Evolutionary conservation across 129 eudicot species (phyloP), one percentile per base, ranked within the genome.

Genomic region (Ambrosia trifida): DNA sequence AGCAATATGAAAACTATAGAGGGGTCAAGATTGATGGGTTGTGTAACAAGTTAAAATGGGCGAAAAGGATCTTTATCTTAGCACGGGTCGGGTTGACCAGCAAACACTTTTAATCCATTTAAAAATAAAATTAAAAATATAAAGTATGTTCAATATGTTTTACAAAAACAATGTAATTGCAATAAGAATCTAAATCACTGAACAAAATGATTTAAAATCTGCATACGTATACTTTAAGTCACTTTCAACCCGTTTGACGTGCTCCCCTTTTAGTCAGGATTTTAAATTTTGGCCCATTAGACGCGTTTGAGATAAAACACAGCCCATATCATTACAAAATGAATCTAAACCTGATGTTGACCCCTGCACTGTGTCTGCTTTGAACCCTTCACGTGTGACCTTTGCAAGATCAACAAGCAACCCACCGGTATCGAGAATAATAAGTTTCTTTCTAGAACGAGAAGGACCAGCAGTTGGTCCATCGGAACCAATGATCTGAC

Each of bases 391-490:
- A 72, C 76, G 81, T 57, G 72, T 76, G 18, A 41, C 33, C 2
- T 79, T 16, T 41, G 72, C 72, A 49, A 88, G 68, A 60, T 88
- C 86, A 28, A 74, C 90, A 77, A 88, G 79, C 45, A 88, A 45
- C 40, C 95, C 95, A 72, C 74, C 83, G 52, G 85, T 38, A 72
- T 88, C 95, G 66, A 88, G 81, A 56, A 88, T 69, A 64, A 88
- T 64, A 78, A 88, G 95, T 78, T 88, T 88, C 82, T 76, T 88
- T 76, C 68, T 78, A n/a, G 50, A 73, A 63, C 73, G 62, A 75
- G 47, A 18, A 32, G 70, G n/a, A 18, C 49, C 60, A 33, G 24
- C 66, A 30, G 51, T 43, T 52, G 12, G 83, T 13, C 64, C 44
- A 5, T 33, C 31, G 52, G n/a, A 12, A 36, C 74, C 73, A 56